Evolutionary conservation across 345 rosid genomes (phyloP), one percentile per base, ranked within the genome.

Genomic region (Aquilaria sinensis): DNA sequence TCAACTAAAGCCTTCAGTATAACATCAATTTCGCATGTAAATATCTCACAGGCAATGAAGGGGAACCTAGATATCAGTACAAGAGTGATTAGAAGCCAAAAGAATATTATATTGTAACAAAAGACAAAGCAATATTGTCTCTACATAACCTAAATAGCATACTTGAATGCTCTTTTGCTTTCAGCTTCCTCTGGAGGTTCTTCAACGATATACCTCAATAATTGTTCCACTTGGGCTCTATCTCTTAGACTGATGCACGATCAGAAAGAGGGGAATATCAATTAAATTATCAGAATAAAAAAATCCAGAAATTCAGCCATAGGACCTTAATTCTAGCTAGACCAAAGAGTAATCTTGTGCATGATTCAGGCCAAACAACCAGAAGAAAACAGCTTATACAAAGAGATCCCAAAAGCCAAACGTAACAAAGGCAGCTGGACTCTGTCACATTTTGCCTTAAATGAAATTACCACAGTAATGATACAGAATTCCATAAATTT

Each of bases 11-110:
- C 83, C 81, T 87, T 91, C 53, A 95, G 83, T 68, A 95, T 91
- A 68, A 89, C 97, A 75, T 95, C 99, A 72, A 91, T 95, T 76
- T 95, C 99, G 47, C 99, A 95, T 47, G 97, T 89, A 71, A 95
- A 89, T 67, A 95, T 81, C 87, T 95, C 99, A 66, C 97, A 91
- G 47, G 99, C 81, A 73, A 95, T 79, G 80, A 87, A 95, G 2
- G 99, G 99, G 66, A 83, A 95, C 94, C 98, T 95, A 67, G 43
- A 72, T 31, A 32, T 32, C 51, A 12, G 69, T 69, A 56, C 32
- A 29, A 61, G 72, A 2, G 49, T 16, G 49, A 64, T 31, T 57
- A 67, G 71, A 64, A 65, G 60, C 4, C 43, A 57, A 62, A 60
- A 53, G 50, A 47, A 61, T 32, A 14, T 31, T 31, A 47, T 23